phyloP scores from a whole-genome alignment of 441 rosid genomes.

The Pelargonium citronellum region DNA sequence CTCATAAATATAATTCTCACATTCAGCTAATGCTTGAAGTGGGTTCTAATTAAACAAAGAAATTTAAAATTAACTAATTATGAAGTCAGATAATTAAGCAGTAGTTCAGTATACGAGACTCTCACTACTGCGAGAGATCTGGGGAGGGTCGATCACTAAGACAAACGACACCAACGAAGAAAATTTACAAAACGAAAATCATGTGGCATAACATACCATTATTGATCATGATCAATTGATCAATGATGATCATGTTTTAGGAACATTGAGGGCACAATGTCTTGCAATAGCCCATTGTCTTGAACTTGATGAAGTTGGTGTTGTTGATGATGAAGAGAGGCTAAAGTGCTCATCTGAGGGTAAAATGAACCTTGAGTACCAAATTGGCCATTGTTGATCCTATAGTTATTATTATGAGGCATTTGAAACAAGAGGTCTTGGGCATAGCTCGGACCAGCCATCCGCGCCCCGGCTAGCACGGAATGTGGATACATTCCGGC shows the following conservation, averaged over 20 bases:
- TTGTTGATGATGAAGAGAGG: slow-evolving; percentile 22
- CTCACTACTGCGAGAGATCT: too few species aligned
- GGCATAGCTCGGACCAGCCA: slow-evolving; percentile 22
- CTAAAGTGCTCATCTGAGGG: slow-evolving; percentile 15
- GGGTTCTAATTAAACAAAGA: too few species aligned
- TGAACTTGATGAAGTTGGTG: slow-evolving; percentile 29
- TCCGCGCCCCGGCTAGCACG: slow-evolving; percentile 26
- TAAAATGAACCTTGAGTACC: slow-evolving; percentile 17
- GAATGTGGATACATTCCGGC: slow-evolving; percentile 36
- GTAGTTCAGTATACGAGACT: too few species aligned
- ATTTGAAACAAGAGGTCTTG: slow-evolving; percentile 21
- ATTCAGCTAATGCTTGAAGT: too few species aligned
- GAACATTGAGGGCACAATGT: slow-evolving; percentile 35
- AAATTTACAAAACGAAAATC: not conserved
- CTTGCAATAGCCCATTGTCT: slow-evolving; percentile 43
- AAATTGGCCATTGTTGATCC: not conserved
- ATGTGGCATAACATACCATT: too few species aligned
- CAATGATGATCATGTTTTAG: slow-evolving; percentile 15
- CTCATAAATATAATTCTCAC: too few species aligned
- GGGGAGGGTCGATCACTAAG: too few species aligned
- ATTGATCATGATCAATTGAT: not conserved
- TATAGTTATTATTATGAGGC: slow-evolving; percentile 11
- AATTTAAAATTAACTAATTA: too few species aligned
- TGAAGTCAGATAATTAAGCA: too few species aligned
- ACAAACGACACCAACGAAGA: too few species aligned